These are phyloP conservation scores for Cladosporium sp. DNA, from an alignment of 2,329 filamentous ascomycete genomes.

Conservation along the genomic window DNA sequence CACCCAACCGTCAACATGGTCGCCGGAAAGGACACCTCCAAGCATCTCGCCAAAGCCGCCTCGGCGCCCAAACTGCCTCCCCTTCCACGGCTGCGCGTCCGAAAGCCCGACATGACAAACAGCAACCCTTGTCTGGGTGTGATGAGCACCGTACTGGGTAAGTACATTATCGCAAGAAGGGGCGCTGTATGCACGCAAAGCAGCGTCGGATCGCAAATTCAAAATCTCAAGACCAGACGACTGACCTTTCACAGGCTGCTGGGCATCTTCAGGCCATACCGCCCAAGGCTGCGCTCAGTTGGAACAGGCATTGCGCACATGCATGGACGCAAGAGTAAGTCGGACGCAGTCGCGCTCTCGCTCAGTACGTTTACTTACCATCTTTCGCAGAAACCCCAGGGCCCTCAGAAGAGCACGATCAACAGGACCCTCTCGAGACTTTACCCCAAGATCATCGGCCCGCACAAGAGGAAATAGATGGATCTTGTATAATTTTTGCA, in stretches of 20 bases:
- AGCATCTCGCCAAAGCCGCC: constrained; percentile 29
- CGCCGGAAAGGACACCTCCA: constrained; percentile 28
- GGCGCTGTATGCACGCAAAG: neutral
- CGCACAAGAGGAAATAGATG: constrained; percentile 59
- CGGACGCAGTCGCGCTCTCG: neutral
- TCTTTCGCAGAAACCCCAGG: neutral
- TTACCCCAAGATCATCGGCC: constrained; percentile 67
- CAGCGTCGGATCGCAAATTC: neutral
- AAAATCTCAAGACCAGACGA: neutral
- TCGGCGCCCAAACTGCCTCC: constrained; percentile 50
- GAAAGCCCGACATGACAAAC: constrained; percentile 58
- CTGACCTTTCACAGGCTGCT: constrained; percentile 58
- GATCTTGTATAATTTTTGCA: neutral
- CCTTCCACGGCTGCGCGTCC: constrained; percentile 59
- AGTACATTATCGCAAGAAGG: constrained; percentile 17
- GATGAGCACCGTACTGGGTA: constrained; percentile 65
- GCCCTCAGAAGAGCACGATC: constrained; percentile 67
- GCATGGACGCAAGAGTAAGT: constrained; percentile 75
- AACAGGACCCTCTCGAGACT: constrained; percentile 85
- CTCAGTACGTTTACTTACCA: neutral
- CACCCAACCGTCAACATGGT: constrained; percentile 24
- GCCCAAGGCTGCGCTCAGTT: constrained; percentile 55
- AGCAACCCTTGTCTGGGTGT: constrained; percentile 60
- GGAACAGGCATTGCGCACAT: constrained; percentile 57
- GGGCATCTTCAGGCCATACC: constrained; percentile 72